Evolutionary conservation across 2,329 filamentous ascomycete genomes (phyloP).

Genomic region (Huntiella decipiens): DNA sequence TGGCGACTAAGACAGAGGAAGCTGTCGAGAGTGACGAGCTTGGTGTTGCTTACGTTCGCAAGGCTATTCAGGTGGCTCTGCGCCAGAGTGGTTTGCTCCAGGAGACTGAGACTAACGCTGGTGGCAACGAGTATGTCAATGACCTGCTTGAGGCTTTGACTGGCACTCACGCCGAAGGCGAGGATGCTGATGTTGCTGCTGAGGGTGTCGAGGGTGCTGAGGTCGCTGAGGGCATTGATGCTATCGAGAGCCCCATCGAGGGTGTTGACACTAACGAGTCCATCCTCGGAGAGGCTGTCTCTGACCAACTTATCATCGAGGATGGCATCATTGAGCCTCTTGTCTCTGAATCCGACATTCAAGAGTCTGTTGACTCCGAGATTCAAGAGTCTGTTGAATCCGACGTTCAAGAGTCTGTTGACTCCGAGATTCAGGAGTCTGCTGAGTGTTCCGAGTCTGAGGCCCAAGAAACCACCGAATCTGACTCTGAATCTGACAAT

Average conservation of each 20-base stretch:
- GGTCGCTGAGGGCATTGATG: slow-evolving; percentile 6
- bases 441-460: background rate
- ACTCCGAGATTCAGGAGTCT: background rate
- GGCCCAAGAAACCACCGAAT: background rate
- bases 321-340: background rate
- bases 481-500: background rate
- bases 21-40: slow-evolving; percentile 38
- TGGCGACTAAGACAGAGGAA: slow-evolving; percentile 35
- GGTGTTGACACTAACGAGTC: background rate
- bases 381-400: background rate
- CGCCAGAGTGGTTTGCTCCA: slow-evolving; percentile 33
- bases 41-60: slow-evolving; percentile 31
- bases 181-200: background rate
- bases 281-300: background rate
- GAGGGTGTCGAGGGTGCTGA: slow-evolving; percentile 2
- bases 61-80: slow-evolving; percentile 35
- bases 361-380: background rate
- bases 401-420: background rate
- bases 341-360: background rate
- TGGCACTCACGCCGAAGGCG: slow-evolving; percentile 13
- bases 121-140: slow-evolving; percentile 30
- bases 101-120: slow-evolving; percentile 23
- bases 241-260: background rate
- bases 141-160: slow-evolving; percentile 31
- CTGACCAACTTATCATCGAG: background rate